Conservation (phyloP, 148 eudicot genomes). For the Diospyros kaki region DNA sequence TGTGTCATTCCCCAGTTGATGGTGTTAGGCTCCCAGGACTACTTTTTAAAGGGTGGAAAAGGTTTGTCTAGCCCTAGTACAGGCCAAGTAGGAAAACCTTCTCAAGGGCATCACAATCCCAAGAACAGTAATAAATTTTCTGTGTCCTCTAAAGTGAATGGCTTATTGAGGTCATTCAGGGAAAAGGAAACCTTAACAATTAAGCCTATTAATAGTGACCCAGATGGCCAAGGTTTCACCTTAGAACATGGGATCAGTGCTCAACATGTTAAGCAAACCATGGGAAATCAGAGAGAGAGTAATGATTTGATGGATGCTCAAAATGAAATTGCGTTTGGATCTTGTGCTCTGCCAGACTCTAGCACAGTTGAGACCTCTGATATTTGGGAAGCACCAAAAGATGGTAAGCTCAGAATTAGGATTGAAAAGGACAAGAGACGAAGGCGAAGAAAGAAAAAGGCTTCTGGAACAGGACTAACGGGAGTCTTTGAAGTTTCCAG, state of each 20-base stretch:
- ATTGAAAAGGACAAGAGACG: slow-evolving; percentile 60
- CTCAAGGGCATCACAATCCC: slow-evolving; percentile 17
- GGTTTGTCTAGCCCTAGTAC: slow-evolving; percentile 22
- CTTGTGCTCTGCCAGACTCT: slow-evolving; percentile 12
- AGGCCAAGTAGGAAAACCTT: slow-evolving; percentile 25
- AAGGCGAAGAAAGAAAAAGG: slow-evolving; percentile 62
- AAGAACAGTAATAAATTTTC: slow-evolving; percentile 18
- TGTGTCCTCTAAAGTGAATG: slow-evolving; percentile 27
- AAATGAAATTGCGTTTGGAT: slow-evolving; percentile 14
- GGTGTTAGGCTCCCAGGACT: slow-evolving; percentile 25
- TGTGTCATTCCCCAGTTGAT: slow-evolving; percentile 29
- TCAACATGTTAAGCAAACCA: slow-evolving; percentile 14
- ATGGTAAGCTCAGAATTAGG: slow-evolving; percentile 54
- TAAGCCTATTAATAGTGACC: slow-evolving; percentile 12
- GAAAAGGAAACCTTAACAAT: slow-evolving; percentile 21
- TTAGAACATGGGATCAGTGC: slow-evolving; percentile 11
- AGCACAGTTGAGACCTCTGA: slow-evolving; percentile 25
- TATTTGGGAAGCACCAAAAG: slow-evolving; percentile 27
- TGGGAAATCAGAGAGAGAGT: slow-evolving; percentile 13
- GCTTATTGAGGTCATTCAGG: slow-evolving; percentile 17
- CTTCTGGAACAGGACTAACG: slow-evolving; percentile 30
- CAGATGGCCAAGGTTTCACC: slow-evolving; percentile 19
- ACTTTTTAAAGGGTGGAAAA: slow-evolving; percentile 26
- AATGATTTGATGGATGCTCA: slow-evolving; percentile 11
- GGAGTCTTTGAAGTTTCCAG: slow-evolving; percentile 70